Evolutionary conservation across 2,329 filamentous ascomycete genomes (phyloP).

Genomic region (Colletotrichum sp.): DNA sequence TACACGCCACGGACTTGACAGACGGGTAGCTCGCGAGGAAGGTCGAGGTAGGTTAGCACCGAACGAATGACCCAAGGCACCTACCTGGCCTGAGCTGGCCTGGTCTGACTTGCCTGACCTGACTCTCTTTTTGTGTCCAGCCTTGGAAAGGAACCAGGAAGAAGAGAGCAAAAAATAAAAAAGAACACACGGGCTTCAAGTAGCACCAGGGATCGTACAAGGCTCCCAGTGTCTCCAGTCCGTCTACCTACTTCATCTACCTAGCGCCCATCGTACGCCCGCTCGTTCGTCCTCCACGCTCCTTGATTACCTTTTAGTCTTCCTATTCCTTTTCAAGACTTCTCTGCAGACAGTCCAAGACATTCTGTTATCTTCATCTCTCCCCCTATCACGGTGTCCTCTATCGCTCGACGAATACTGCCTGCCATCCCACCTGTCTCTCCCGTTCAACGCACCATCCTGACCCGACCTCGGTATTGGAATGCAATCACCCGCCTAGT

Average conservation of each 20-base stretch:
- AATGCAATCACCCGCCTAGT: conserved; percentile 11
- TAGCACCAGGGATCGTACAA: background rate
- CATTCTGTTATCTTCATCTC: background rate
- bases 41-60: background rate
- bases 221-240: background rate
- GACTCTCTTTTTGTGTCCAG: background rate
- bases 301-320: background rate
- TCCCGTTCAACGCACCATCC: background rate
- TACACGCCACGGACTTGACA: background rate
- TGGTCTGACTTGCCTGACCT: background rate
- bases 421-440: background rate
- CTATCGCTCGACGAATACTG: background rate
- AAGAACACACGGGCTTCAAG: background rate
- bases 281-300: background rate
- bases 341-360: background rate
- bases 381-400: background rate
- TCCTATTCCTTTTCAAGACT: background rate
- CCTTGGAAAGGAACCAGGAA: background rate
- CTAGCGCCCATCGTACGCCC: background rate
- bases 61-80: background rate
- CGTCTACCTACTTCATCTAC: background rate
- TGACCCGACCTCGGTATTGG: background rate
- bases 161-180: background rate
- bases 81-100: background rate
- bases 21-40: background rate